These are phyloP conservation scores for Triticum urartu DNA, from an alignment of 176 grass and related monocot species.

Conservation along the genomic window DNA sequence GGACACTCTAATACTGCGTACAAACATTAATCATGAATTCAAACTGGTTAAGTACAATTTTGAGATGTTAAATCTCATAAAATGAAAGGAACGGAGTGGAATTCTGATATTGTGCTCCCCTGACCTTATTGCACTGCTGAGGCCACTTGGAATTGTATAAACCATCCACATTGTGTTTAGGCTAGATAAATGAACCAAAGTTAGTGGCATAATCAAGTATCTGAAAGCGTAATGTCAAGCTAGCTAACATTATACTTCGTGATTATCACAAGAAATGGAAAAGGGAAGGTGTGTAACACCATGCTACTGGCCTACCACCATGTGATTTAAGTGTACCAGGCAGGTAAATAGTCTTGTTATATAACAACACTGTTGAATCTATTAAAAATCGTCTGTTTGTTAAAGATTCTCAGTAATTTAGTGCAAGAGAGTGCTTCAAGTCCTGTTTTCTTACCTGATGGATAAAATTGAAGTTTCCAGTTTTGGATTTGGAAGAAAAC, in stretches of 20 bases:
- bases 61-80: constrained; percentile 5
- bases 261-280: constrained; percentile 11
- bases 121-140: constrained; percentile 82
- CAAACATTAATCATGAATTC: background rate
- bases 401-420: background rate
- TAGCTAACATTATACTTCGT: background rate
- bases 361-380: background rate
- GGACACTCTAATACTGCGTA: constrained; percentile 82
- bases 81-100: background rate
- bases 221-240: background rate
- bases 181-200: constrained; percentile 36
- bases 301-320: background rate
- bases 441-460: constrained; percentile 57
- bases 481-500: constrained; percentile 90
- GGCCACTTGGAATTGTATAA: constrained; percentile 94
- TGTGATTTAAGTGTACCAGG: background rate
- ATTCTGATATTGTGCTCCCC: background rate
- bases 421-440: background rate
- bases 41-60: constrained; percentile 3
- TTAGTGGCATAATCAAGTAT: constrained; percentile 2
- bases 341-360: background rate
- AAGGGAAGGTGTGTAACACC: background rate
- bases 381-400: background rate
- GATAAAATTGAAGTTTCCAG: constrained; percentile 92
- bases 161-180: constrained; percentile 98